Evolutionary conservation across 78 protist species (phyloP), one percentile per base, ranked within the genome.

Genomic region (Cyanophora paradoxa): DNA sequence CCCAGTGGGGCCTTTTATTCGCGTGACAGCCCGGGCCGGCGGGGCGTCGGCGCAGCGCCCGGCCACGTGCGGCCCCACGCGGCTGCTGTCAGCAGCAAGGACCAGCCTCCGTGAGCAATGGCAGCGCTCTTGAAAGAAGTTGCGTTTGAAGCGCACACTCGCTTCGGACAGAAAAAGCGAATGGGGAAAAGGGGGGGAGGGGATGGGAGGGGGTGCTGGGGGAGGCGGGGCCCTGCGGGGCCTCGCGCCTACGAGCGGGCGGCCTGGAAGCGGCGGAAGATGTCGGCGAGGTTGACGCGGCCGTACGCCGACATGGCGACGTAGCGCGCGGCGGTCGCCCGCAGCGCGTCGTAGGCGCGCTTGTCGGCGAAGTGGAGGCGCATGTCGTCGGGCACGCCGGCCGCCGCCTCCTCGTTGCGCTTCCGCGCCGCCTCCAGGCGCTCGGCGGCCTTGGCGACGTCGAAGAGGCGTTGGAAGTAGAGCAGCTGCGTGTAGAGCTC

Each of bases 401-500:
- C n/a, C n/a, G n/a, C n/a, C 62, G 11, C 3, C 34, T 22, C 34
- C 34, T 22, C n/a, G 62, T 34, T 4, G 13, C 62, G 62, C 62
- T 14, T 24, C 34, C 3, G 3, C 11, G 3, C 62, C n/a, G 62
- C 62, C 62, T 24, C 62, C 37, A 30, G 11, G 16, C 28, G 24
- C 37, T 30, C 5, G 34, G n/a, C 1, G 34, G 65, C 66, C 7
- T 1, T 3, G 22, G 34, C 16, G 24, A 17, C 2, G 56, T 72
- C 77, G n/a, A 72, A 72, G 30, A 72, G 56, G 1, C 6, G 8
- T 42, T 39, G 11, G 50, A 22, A 22, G 46, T 36, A 73, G 40
- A 44, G 42, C 52, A 73, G 56, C 78, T 73, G 78, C 20, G 17
- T 40, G 78, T 73, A 65, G 39, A 73, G 67, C 22, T 22, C 24